Base-by-base conservation (phyloP, 2,329 filamentous ascomycete species). In the Pseudogymnoascus pannorum region DNA sequence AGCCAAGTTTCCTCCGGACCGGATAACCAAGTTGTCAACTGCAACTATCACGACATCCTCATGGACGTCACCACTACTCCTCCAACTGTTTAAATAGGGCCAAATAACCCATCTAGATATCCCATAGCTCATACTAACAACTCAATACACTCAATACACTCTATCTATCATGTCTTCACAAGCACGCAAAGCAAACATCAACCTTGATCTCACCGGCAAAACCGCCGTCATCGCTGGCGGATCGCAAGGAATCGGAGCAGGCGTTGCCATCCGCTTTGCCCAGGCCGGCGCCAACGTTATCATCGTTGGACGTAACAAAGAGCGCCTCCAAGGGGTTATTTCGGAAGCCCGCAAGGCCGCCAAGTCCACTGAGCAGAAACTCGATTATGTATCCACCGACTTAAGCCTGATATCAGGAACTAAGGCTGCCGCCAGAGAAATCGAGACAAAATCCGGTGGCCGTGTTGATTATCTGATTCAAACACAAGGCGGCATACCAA, bases 221-320 rank as follows among this genome's bases (percentile, higher is more conserved):
- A 29, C 24, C n/a, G 44, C 24, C 24, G 44, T 54, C 24, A 54
- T 54, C 7, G 44, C 44, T 3, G 44, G 44, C 5, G 44, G 44
- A 31, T 54, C 44, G n/a, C 44, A 54, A 18, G 44, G 44, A 31
- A 54, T 54, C 44, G 44, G 44, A 54, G 44, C 44, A 31, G 44
- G 44, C 5, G n/a, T 54, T n/a, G 44, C 44, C 44, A 54, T 54
- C 24, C 44, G 44, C n/a, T 54, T 54, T n/a, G 44, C 44, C 44
- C 24, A 54, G 6, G 44, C 44, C 12, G 44, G 44, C 9, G 44
- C 44, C 24, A 54, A 54, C 16, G 44, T 54, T 3, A 2, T 54
- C n/a, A 31, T 54, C 7, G 14, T 54, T 18, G 44, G 44, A 18
- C 44, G 44, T 11, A 54, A 11, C 26, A 54, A 31, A 31, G 44